Percentiles rank a stretch among this genome's conserved stretches.
phyloP scores from a whole-genome alignment of 495 filamentous ascomycete genomes.

The Filosporella fistucella region DNA sequence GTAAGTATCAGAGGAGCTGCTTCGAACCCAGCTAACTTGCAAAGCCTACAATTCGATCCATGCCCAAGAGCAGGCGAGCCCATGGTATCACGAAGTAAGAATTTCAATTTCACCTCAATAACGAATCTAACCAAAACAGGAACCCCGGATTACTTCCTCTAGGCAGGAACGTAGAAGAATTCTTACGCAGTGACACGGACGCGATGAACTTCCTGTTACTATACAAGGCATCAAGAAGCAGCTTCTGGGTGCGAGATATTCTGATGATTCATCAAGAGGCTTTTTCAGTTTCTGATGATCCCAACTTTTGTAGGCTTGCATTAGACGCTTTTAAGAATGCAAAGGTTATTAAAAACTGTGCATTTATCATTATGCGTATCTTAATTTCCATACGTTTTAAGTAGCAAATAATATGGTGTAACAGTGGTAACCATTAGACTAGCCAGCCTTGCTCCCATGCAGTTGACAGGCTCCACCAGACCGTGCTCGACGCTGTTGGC shows the following conservation, averaged over 20 bases:
- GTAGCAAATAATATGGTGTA: too few species aligned
- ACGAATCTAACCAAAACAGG: slow-evolving; percentile 33
- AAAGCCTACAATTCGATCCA: slow-evolving; percentile 97
- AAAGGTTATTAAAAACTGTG: slow-evolving; percentile 14
- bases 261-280: too few species aligned
- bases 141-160: slow-evolving; percentile 98
- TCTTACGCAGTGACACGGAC: slow-evolving; percentile 13
- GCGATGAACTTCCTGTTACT: slow-evolving; percentile 17
- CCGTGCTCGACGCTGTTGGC: too few species aligned
- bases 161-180: slow-evolving; percentile 26
- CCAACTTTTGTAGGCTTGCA: slow-evolving; percentile 21
- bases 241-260: background rate
- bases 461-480: too few species aligned
- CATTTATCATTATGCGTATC: too few species aligned
- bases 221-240: slow-evolving; percentile 12
- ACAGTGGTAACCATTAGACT: too few species aligned
- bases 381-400: too few species aligned
- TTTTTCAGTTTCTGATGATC: too few species aligned
- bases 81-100: slow-evolving; percentile 90
- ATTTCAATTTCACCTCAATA: slow-evolving; percentile 1
- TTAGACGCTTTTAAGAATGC: slow-evolving; percentile 23
- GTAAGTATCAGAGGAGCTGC: slow-evolving; percentile 52
- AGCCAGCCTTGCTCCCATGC: too few species aligned
- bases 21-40: slow-evolving; percentile 10
- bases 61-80: slow-evolving; percentile 96